phyloP scores from a whole-genome alignment of 208 protist species.

The Trypanosomatidae sp. region DNA sequence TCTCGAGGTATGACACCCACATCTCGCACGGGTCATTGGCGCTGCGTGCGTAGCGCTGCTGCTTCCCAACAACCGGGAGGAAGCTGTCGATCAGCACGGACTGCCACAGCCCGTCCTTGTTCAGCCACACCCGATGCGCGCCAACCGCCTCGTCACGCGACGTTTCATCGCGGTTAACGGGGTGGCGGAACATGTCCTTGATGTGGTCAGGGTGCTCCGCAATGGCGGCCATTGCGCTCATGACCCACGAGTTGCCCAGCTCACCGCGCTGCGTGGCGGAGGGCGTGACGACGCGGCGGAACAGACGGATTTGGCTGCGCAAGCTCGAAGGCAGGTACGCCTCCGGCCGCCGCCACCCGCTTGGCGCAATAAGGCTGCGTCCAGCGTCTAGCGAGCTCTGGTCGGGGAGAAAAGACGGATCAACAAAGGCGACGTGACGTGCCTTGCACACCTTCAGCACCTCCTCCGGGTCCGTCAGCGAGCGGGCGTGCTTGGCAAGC shows the following conservation, averaged over 20 bases:
- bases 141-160: conserved; percentile 53
- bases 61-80: conserved; percentile 58
- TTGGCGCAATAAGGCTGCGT: conserved; percentile 43
- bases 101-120: conserved; percentile 86
- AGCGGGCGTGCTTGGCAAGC: conserved; percentile 30
- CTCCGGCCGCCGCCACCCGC: conserved; percentile 63
- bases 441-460: conserved; percentile 48
- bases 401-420: conserved; percentile 66
- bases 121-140: conserved; percentile 79
- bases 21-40: conserved; percentile 66
- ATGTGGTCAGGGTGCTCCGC: conserved; percentile 69
- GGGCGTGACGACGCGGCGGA: conserved; percentile 68
- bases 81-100: conserved; percentile 88
- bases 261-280: conserved; percentile 71
- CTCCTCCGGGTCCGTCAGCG: conserved; percentile 44
- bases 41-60: conserved; percentile 57
- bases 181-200: conserved; percentile 67
- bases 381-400: conserved; percentile 69
- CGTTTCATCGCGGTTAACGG: conserved; percentile 41
- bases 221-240: conserved; percentile 56
- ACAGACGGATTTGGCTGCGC: conserved; percentile 53
- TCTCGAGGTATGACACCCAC: conserved; percentile 82
- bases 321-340: conserved; percentile 70
- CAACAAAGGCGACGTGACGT: conserved; percentile 61
- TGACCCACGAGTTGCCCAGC: conserved; percentile 81